Percentiles rank a stretch among this genome's conserved stretches.
Evolutionary conservation across 2,329 filamentous ascomycete genomes (phyloP).

Genomic region (Pyrenochaeta sp.): DNA sequence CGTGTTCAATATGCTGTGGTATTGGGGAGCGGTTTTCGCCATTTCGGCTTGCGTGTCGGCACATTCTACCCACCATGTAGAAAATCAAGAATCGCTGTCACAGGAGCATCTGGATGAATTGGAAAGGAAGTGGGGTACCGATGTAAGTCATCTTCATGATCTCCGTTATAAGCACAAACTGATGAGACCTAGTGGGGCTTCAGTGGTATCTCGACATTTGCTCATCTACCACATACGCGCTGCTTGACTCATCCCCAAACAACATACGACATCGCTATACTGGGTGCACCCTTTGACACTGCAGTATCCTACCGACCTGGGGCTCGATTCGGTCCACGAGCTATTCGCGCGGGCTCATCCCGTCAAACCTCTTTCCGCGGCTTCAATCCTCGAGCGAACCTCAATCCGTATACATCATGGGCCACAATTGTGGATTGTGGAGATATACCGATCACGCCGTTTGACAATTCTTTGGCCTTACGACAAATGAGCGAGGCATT

Average conservation of each 20-base stretch:
- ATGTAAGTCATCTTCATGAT: slow-evolving; percentile 35
- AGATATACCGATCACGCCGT: slow-evolving; percentile 85
- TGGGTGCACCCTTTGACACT: slow-evolving; percentile 61
- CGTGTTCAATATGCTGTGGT: slow-evolving; percentile 27
- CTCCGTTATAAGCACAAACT: background rate
- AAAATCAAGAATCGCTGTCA: slow-evolving; percentile 38
- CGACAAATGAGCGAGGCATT: slow-evolving; percentile 86
- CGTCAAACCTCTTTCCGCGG: slow-evolving; percentile 82
- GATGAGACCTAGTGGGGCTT: slow-evolving; percentile 65
- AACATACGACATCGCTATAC: slow-evolving; percentile 58
- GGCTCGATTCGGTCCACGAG: slow-evolving; percentile 81
- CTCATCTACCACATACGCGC: slow-evolving; percentile 57
- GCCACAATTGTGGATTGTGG: slow-evolving; percentile 86
- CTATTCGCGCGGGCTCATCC: slow-evolving; percentile 83
- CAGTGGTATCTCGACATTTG: slow-evolving; percentile 70
- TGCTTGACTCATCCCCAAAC: slow-evolving; percentile 58
- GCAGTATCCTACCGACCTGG: slow-evolving; percentile 56
- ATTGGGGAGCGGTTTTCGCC: slow-evolving; percentile 17
- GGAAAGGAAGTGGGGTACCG: slow-evolving; percentile 53
- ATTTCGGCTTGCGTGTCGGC: slow-evolving; percentile 29
- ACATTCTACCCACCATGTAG: slow-evolving; percentile 40
- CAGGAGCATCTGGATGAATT: slow-evolving; percentile 43
- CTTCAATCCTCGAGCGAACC: slow-evolving; percentile 80
- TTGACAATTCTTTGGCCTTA: slow-evolving; percentile 84
- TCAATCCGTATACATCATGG: slow-evolving; percentile 87